These are phyloP conservation scores for Aegilops longissima DNA, from an alignment of 176 grass and related monocot genomes.

Conservation along the genomic window DNA sequence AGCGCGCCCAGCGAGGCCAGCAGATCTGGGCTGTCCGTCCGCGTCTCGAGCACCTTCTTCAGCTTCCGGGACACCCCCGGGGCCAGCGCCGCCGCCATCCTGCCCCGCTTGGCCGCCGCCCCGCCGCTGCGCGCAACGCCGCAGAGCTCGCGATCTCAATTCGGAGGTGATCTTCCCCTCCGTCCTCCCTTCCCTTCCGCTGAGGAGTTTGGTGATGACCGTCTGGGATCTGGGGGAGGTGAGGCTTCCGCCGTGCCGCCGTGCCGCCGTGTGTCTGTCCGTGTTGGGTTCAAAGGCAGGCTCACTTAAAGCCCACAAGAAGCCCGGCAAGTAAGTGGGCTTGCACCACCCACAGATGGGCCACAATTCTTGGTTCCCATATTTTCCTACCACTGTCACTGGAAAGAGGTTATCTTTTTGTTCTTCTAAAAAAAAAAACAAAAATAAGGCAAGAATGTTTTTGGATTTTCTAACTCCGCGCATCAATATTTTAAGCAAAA, in stretches of 20 bases:
- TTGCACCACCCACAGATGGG: neutral
- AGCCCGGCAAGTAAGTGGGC: neutral
- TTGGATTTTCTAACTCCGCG: neutral
- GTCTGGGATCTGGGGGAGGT: constrained; percentile 43
- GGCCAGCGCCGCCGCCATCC: constrained; percentile 52
- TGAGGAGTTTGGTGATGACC: constrained; percentile 1
- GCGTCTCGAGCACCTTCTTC: constrained; percentile 99
- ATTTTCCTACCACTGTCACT: neutral
- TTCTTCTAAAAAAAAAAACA: too few species aligned
- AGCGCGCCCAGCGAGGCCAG: constrained; percentile 78
- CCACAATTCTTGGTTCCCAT: neutral
- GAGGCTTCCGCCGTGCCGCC: neutral
- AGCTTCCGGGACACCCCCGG: constrained; percentile 89
- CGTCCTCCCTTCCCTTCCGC: neutral
- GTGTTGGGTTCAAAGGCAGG: neutral
- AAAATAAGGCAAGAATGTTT: neutral
- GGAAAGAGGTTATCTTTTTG: too few species aligned
- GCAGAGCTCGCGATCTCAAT: neutral
- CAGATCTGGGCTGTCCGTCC: constrained; percentile 89
- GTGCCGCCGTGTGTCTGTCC: neutral
- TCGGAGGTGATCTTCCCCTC: constrained; percentile 8
- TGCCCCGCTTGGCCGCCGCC: neutral
- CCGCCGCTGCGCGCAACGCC: constrained; percentile 19
- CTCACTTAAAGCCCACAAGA: neutral
- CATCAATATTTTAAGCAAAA: neutral